These are phyloP conservation scores for Asterionellopsis glacialis DNA, from an alignment of 108 stramenopile genomes.

Conservation along the genomic window DNA sequence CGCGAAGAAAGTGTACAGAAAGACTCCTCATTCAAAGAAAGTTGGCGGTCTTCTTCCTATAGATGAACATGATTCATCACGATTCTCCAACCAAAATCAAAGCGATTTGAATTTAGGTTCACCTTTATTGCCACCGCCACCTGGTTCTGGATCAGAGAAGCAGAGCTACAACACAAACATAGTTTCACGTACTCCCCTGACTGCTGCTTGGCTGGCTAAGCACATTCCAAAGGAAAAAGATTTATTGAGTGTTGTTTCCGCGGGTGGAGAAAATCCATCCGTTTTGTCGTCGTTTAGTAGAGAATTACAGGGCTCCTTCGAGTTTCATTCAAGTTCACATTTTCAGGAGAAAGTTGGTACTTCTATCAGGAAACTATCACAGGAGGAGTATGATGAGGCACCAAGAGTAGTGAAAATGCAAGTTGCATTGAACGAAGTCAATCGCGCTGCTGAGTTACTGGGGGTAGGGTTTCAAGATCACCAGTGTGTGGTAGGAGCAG, in stretches of 20 bases:
- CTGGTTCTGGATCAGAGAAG: too few relatives aligned
- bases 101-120: too few relatives aligned
- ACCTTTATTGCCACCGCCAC: too few relatives aligned
- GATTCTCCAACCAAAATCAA: too few relatives aligned
- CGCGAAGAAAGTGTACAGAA: too few relatives aligned
- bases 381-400: constrained; percentile 39
- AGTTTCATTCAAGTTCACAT: neutral
- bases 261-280: too few relatives aligned
- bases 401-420: constrained; percentile 41
- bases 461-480: neutral
- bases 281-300: too few relatives aligned
- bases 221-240: neutral
- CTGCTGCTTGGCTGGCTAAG: neutral
- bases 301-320: neutral
- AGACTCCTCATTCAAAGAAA: too few relatives aligned
- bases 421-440: constrained; percentile 21
- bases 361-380: constrained; percentile 10
- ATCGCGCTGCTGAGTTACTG: constrained; percentile 18
- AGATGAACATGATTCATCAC: too few relatives aligned
- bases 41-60: too few relatives aligned
- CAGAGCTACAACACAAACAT: too few relatives aligned
- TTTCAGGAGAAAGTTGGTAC: neutral
- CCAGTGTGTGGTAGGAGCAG: neutral
- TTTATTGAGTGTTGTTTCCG: neutral
- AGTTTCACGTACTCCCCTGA: neutral